A percentile compares a stretch with the other conserved stretches of the same genome.
These are phyloP conservation scores for Xylariomycetidae sp. DNA, from an alignment of 2,329 filamentous ascomycete genomes.

Conservation along the genomic window DNA sequence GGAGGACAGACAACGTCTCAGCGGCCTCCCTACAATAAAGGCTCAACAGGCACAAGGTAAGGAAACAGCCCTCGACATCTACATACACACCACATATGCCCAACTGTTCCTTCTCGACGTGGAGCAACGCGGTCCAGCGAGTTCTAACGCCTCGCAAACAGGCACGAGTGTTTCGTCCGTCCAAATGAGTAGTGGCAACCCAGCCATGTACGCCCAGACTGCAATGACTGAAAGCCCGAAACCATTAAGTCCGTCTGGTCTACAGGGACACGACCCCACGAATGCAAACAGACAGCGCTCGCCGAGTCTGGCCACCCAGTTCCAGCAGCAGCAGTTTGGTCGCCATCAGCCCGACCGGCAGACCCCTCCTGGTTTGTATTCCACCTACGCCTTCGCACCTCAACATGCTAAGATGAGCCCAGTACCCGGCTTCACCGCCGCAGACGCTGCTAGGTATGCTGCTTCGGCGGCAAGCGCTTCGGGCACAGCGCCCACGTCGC, in stretches of 20 bases:
- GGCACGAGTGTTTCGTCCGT: slow-evolving; percentile 45
- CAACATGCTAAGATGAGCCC: slow-evolving; percentile 19
- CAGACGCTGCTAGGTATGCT: slow-evolving; percentile 25
- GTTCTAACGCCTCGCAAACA: slow-evolving; percentile 49
- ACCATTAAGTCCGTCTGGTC: slow-evolving; percentile 64
- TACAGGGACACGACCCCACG: slow-evolving; percentile 45
- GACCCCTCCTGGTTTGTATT: slow-evolving; percentile 46
- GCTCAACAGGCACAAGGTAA: slow-evolving; percentile 58
- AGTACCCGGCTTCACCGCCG: slow-evolving; percentile 24
- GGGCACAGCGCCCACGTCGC: slow-evolving; percentile 13
- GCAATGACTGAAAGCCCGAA: slow-evolving; percentile 84
- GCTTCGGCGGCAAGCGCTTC: slow-evolving; percentile 17
- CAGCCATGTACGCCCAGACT: slow-evolving; percentile 61
- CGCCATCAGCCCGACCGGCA: slow-evolving; percentile 51
- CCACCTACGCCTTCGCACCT: slow-evolving; percentile 19
- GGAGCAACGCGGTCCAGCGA: slow-evolving; percentile 49
- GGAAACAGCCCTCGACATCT: slow-evolving; percentile 42
- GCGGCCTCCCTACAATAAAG: slow-evolving; percentile 71
- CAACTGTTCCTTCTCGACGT: slow-evolving; percentile 59
- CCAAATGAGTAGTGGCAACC: slow-evolving; percentile 38
- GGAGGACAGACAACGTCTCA: slow-evolving; percentile 57
- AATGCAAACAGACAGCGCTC: slow-evolving; percentile 53
- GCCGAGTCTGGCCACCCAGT: slow-evolving; percentile 59
- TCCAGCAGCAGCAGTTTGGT: slow-evolving; percentile 58
- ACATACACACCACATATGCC: slow-evolving; percentile 13